Evolutionary conservation across 805 yeast genomes (phyloP).

Genomic region (Candida dajiaensis): DNA sequence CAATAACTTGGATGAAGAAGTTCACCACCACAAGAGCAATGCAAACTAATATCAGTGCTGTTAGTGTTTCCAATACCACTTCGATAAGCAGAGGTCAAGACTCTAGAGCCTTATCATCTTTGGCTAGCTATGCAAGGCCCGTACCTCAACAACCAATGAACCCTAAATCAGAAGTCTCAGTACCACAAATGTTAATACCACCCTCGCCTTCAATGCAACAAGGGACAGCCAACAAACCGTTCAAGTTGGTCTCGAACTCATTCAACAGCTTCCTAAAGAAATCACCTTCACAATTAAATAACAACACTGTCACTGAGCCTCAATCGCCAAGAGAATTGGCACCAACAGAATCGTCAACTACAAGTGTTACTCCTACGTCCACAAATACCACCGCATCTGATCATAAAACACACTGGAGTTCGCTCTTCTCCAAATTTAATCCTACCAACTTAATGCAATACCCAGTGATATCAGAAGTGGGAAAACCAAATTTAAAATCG

Average conservation of each 20-base stretch:
- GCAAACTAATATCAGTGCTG: slow-evolving; percentile 6
- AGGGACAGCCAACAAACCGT: neutral
- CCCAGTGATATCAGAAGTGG: slow-evolving; percentile 18
- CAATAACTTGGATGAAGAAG: slow-evolving; percentile 23
- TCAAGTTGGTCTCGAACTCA: neutral
- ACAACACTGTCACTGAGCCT: neutral
- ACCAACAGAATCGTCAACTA: neutral
- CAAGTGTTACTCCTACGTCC: neutral
- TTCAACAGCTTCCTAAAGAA: neutral
- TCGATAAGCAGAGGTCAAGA: neutral
- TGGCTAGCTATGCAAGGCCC: neutral
- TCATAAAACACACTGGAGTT: slow-evolving; percentile 11
- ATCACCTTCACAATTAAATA: neutral
- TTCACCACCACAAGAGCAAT: slow-evolving; percentile 10
- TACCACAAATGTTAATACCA: neutral
- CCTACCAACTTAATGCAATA: slow-evolving; percentile 9
- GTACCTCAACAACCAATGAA: neutral
- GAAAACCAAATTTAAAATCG: slow-evolving; percentile 8
- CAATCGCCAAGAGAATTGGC: neutral
- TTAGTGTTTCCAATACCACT: slow-evolving; percentile 2
- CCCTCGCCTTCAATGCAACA: neutral
- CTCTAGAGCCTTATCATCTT: neutral
- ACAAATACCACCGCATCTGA: neutral
- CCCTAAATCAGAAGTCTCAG: neutral
- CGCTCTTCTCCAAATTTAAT: slow-evolving; percentile 9